phyloP scores from a whole-genome alignment of 75 land plant genomes.

The Larix kaempferi region DNA sequence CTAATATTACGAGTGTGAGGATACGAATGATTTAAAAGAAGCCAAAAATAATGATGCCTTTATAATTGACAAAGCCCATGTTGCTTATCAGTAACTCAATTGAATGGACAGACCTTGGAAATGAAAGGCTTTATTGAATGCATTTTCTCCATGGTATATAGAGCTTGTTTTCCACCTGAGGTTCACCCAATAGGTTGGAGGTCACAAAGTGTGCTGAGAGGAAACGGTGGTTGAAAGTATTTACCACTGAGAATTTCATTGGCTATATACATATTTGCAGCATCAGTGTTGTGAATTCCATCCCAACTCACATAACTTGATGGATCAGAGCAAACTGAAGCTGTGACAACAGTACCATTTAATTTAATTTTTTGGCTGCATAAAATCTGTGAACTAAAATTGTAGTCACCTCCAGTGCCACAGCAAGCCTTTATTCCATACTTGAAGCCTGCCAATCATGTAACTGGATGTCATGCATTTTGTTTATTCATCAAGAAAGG shows the following conservation, averaged over 20 bases:
- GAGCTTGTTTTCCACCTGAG: background rate
- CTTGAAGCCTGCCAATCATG: constrained; percentile 40
- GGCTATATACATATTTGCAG: constrained; percentile 56
- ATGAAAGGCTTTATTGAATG: background rate
- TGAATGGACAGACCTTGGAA: background rate
- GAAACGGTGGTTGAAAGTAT: constrained; percentile 60
- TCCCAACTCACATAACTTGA: constrained; percentile 84
- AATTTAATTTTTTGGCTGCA: constrained; percentile 50
- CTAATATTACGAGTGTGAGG: background rate
- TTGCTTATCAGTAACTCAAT: background rate
- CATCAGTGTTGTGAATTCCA: constrained; percentile 83
- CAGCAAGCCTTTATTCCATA: constrained; percentile 75
- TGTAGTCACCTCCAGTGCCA: constrained; percentile 70
- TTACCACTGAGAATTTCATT: constrained; percentile 56
- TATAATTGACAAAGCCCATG: background rate
- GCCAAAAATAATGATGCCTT: background rate
- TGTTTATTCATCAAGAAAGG: background rate
- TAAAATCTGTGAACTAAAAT: constrained; percentile 38
- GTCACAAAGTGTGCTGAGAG: constrained; percentile 47
- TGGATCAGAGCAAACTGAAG: constrained; percentile 63
- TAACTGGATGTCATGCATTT: background rate
- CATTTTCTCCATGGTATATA: background rate
- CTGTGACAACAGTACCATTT: constrained; percentile 34
- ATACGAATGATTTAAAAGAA: background rate
- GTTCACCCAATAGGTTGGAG: constrained; percentile 40